These are phyloP conservation scores for Clonostachys byssicola DNA, from an alignment of 2,329 filamentous ascomycete species.

Conservation along the genomic window DNA sequence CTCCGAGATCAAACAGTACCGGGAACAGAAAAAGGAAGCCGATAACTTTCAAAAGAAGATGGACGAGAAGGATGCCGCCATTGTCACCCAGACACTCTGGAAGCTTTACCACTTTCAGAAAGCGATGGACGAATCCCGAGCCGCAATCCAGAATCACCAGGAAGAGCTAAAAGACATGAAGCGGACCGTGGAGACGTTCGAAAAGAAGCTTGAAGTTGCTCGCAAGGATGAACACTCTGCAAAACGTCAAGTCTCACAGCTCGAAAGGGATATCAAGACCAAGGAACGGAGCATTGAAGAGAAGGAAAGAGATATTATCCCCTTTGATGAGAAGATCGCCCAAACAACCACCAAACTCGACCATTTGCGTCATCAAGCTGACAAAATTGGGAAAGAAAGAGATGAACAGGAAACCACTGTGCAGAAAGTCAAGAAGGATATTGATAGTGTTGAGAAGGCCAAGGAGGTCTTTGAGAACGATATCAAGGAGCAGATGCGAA, in stretches of 20 bases:
- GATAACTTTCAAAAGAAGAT: slow-evolving; percentile 91
- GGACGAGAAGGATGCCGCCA: slow-evolving; percentile 83
- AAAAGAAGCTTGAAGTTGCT: slow-evolving; percentile 74
- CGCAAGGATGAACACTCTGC: slow-evolving; percentile 79
- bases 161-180: slow-evolving; percentile 91
- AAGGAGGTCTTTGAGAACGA: slow-evolving; percentile 85
- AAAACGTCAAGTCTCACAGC: slow-evolving; percentile 70
- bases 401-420: slow-evolving; percentile 66
- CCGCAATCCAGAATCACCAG: slow-evolving; percentile 87
- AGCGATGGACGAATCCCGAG: slow-evolving; percentile 86
- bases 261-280: slow-evolving; percentile 79
- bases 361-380: slow-evolving; percentile 62
- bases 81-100: slow-evolving; percentile 93
- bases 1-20: slow-evolving; percentile 95
- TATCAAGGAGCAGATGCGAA: slow-evolving; percentile 78
- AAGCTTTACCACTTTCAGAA: slow-evolving; percentile 95
- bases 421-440: slow-evolving; percentile 73
- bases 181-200: slow-evolving; percentile 81
- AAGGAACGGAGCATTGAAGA: slow-evolving; percentile 88
- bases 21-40: slow-evolving; percentile 93
- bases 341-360: slow-evolving; percentile 70
- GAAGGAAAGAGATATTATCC: slow-evolving; percentile 78
- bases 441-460: slow-evolving; percentile 83
- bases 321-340: slow-evolving; percentile 86
- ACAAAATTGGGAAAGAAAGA: slow-evolving; percentile 70